A percentile compares a stretch with the other conserved stretches of the same genome.
Conservation (phyloP, 192 early-diverging fungal genomes). For the Backusella australiensis region DNA sequence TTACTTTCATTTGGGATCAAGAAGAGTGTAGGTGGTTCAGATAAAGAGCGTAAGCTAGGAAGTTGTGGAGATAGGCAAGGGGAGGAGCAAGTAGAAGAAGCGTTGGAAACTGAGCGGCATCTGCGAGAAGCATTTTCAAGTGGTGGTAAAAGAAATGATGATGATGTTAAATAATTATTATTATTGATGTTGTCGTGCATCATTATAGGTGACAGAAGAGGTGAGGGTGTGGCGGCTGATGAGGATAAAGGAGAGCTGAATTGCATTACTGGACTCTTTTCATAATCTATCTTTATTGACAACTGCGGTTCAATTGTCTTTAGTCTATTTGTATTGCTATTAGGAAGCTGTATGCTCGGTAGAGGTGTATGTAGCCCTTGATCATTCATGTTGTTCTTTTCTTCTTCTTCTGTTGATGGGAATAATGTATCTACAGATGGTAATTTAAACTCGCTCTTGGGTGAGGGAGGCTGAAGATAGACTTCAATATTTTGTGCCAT, state of each 20-base stretch:
- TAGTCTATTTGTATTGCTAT: constrained; percentile 3
- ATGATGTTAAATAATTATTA: neutral
- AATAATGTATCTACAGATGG: constrained; percentile 8
- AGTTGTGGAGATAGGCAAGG: neutral
- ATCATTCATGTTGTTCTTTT: neutral
- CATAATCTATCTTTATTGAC: neutral
- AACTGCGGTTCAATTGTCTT: constrained; percentile 10
- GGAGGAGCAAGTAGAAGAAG: neutral
- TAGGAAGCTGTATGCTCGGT: constrained; percentile 6
- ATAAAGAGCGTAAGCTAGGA: neutral
- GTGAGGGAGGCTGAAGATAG: constrained; percentile 9
- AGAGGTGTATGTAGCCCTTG: neutral
- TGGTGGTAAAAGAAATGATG: constrained; percentile 4
- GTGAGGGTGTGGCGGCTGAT: neutral
- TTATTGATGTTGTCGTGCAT: neutral
- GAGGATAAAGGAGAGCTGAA: constrained; percentile 3
- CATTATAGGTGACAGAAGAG: constrained; percentile 1
- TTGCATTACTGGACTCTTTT: constrained; percentile 1
- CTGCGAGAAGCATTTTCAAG: neutral
- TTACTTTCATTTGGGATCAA: neutral
- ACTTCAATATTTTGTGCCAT: constrained; percentile 11
- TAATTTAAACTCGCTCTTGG: constrained; percentile 5
- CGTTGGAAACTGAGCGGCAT: constrained; percentile 11
- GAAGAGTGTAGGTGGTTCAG: constrained; percentile 11
- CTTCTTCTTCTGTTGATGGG: neutral